phyloP scores from a whole-genome alignment of 495 filamentous ascomycete genomes.

The Xylaria acuta region DNA sequence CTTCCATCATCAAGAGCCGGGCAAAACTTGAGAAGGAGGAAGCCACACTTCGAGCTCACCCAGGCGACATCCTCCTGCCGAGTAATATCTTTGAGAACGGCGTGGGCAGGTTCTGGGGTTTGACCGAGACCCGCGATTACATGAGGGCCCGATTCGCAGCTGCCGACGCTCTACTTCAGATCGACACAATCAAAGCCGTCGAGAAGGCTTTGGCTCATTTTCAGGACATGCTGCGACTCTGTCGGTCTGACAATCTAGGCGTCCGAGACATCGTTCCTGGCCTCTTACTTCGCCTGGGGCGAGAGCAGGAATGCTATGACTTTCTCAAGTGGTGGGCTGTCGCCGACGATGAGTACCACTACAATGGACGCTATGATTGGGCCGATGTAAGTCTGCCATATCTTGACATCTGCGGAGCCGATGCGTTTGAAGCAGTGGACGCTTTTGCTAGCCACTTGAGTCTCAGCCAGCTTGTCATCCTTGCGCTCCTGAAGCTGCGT shows the following conservation, averaged over 20 bases:
- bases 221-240: constrained; percentile 51
- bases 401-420: constrained; percentile 42
- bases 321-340: constrained; percentile 51
- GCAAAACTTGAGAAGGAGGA: constrained; percentile 43
- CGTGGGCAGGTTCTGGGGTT: constrained; percentile 48
- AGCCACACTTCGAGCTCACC: constrained; percentile 39
- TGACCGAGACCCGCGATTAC: constrained; percentile 47
- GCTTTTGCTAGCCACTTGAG: constrained; percentile 20
- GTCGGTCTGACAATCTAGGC: constrained; percentile 51
- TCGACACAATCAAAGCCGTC: constrained; percentile 42
- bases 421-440: constrained; percentile 45
- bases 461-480: constrained; percentile 38
- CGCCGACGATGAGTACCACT: neutral
- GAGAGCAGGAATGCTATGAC: constrained; percentile 61
- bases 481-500: constrained; percentile 49
- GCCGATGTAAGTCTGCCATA: constrained; percentile 31
- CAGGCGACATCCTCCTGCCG: constrained; percentile 34
- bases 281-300: constrained; percentile 51
- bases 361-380: constrained; percentile 39
- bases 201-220: constrained; percentile 43
- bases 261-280: constrained; percentile 48
- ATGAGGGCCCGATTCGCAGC: constrained; percentile 46
- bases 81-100: constrained; percentile 41
- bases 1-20: constrained; percentile 39
- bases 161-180: constrained; percentile 38